Conservation (phyloP, 2,329 filamentous ascomycete genomes). For the Helotiales sp. region DNA sequence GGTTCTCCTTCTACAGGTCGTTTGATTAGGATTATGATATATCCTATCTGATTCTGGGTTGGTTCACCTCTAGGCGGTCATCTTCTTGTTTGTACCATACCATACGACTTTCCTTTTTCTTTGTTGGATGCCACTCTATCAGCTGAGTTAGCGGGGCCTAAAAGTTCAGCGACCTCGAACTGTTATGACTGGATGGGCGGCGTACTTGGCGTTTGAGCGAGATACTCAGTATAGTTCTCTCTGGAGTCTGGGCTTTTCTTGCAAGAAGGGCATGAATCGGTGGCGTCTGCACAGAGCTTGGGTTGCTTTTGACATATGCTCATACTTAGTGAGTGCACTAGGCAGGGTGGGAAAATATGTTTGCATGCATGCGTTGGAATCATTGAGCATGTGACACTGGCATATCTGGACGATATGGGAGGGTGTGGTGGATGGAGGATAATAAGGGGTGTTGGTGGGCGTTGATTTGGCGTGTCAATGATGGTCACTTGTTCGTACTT, state of each 20-base stretch:
- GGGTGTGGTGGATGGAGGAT: slow-evolving; percentile 25
- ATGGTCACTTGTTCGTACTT: slow-evolving; percentile 38
- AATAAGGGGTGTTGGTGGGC: slow-evolving; percentile 25
- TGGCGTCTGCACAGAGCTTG: slow-evolving; percentile 40
- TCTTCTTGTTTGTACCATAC: slow-evolving; percentile 44
- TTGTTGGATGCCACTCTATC: slow-evolving; percentile 36
- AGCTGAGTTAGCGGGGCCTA: slow-evolving; percentile 40
- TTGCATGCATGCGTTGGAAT: slow-evolving; percentile 15
- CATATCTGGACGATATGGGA: slow-evolving; percentile 26
- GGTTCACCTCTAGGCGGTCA: slow-evolving; percentile 27
- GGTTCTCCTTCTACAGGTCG: slow-evolving; percentile 33
- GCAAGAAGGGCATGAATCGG: slow-evolving; percentile 38
- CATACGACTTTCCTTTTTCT: slow-evolving; percentile 43
- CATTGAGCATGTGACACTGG: slow-evolving; percentile 27
- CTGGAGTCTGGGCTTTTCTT: slow-evolving; percentile 36
- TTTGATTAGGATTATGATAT: slow-evolving; percentile 23
- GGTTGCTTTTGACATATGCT: slow-evolving; percentile 36
- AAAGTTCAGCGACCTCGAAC: slow-evolving; percentile 43
- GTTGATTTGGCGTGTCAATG: slow-evolving; percentile 29
- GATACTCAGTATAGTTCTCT: slow-evolving; percentile 37
- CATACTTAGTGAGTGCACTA: slow-evolving; percentile 29
- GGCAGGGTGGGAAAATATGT: slow-evolving; percentile 23
- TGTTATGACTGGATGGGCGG: slow-evolving; percentile 42
- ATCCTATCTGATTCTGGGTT: slow-evolving; percentile 28
- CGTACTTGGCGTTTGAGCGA: slow-evolving; percentile 37